Percentiles rank a stretch among this genome's conserved stretches.
These are phyloP conservation scores for Rhynchospora pubera DNA, from an alignment of 176 grass and related monocot genomes.

Conservation along the genomic window DNA sequence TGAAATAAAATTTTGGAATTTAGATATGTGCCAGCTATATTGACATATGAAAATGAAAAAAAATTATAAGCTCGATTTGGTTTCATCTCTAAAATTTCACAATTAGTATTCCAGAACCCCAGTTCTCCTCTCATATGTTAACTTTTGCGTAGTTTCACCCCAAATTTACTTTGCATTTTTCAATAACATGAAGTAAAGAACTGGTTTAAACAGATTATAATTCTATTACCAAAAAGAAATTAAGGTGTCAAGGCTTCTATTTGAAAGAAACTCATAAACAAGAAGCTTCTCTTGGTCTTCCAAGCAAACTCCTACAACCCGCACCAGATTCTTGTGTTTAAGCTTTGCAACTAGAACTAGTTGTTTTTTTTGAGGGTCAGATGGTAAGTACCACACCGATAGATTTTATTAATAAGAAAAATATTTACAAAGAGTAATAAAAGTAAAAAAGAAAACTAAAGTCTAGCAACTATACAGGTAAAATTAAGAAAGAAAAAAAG, in stretches of 20 bases:
- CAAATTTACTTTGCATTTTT: not conserved
- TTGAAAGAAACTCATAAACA: conserved; percentile 65
- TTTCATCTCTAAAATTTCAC: not conserved
- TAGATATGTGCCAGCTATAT: not conserved
- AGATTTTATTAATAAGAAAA: too few species aligned
- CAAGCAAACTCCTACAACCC: conserved; percentile 63
- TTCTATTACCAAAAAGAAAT: conserved; percentile 43
- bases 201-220: not conserved
- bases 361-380: too few species aligned
- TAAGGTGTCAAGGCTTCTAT: conserved; percentile 61
- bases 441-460: too few species aligned
- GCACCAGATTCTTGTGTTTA: conserved; percentile 72
- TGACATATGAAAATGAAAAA: not conserved
- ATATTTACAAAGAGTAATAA: too few species aligned
- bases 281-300: conserved; percentile 46
- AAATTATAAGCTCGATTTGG: not conserved
- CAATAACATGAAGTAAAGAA: not conserved
- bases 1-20: not conserved
- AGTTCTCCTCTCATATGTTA: too few species aligned
- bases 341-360: conserved; percentile 82
- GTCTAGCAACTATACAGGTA: too few species aligned
- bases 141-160: not conserved
- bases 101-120: not conserved
- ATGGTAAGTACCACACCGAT: too few species aligned
- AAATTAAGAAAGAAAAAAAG: too few species aligned